Percentiles rank a stretch among this genome's conserved stretches.
Evolutionary conservation across 1,284 basidiomycete species (phyloP).

Genomic region (Tilletia caries): DNA sequence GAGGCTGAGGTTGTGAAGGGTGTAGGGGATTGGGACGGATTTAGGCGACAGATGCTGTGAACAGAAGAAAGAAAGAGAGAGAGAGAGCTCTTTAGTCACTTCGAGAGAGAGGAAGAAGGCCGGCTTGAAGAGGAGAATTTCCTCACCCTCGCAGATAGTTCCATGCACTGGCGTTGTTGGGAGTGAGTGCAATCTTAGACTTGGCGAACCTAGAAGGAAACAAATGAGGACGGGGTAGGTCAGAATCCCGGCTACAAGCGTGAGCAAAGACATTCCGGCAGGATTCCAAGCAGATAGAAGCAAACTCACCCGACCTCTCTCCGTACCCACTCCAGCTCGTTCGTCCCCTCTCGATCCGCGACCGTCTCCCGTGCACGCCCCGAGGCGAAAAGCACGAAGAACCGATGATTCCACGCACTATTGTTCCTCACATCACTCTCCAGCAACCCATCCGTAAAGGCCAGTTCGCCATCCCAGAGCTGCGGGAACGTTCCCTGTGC

Average conservation of each 20-base stretch:
- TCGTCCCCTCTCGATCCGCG: not conserved
- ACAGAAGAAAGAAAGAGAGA: not conserved
- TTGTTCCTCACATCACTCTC: constrained; percentile 84
- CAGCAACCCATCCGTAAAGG: constrained; percentile 73
- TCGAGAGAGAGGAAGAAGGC: not conserved
- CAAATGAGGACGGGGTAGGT: constrained; percentile 12
- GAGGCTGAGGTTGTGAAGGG: not conserved
- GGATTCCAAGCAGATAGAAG: not conserved
- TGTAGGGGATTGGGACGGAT: not conserved
- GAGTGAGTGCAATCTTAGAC: constrained; percentile 23
- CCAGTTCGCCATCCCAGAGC: constrained; percentile 74
- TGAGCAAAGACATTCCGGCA: not conserved
- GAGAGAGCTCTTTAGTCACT: not conserved
- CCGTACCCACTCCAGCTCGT: constrained; percentile 57
- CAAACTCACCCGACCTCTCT: constrained; percentile 69
- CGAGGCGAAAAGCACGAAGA: constrained; percentile 72
- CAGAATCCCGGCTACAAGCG: not conserved
- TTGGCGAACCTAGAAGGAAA: constrained; percentile 33
- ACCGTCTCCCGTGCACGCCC: constrained; percentile 1
- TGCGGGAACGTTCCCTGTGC: constrained; percentile 30
- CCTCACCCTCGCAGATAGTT: constrained; percentile 39
- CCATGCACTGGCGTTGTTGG: constrained; percentile 48
- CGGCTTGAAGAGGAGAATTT: not conserved
- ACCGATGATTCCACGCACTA: constrained; percentile 96
- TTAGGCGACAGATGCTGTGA: constrained; percentile 14